Evolutionary conservation across 2,329 filamentous ascomycete genomes (phyloP).

Genomic region (Sordariomycetes sp.): DNA sequence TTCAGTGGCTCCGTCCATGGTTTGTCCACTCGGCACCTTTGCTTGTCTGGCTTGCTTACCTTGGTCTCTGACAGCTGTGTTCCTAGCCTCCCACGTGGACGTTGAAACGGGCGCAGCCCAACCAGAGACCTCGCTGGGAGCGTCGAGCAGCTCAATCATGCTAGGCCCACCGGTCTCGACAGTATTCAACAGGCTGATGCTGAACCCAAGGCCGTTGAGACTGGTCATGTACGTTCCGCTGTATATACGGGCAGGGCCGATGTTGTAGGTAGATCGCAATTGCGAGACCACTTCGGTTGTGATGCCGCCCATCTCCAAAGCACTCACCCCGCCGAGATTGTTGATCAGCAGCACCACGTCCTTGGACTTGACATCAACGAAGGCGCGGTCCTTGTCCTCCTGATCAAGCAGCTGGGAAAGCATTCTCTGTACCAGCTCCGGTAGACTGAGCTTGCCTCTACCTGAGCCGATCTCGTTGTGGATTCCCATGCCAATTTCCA

Average conservation of each 20-base stretch:
- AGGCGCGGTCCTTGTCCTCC: constrained; percentile 60
- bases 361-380: constrained; percentile 50
- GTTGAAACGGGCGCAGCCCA: constrained; percentile 58
- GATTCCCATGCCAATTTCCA: constrained; percentile 68
- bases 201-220: constrained; percentile 68
- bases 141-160: constrained; percentile 62
- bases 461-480: constrained; percentile 60
- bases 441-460: constrained; percentile 39
- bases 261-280: constrained; percentile 44
- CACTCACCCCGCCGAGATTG: constrained; percentile 66
- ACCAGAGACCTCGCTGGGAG: constrained; percentile 58
- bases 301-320: constrained; percentile 64
- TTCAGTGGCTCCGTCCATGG: constrained; percentile 40
- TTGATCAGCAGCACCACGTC: constrained; percentile 65
- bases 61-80: constrained; percentile 34
- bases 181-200: constrained; percentile 60
- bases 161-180: constrained; percentile 45
- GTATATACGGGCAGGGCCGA: constrained; percentile 55
- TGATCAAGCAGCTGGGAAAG: constrained; percentile 58
- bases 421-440: constrained; percentile 53
- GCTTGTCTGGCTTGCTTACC: constrained; percentile 18
- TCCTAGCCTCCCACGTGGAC: constrained; percentile 53
- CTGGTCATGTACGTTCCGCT: constrained; percentile 71
- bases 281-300: constrained; percentile 59
- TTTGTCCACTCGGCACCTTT: constrained; percentile 36